Evolutionary conservation across 2,329 filamentous ascomycete species (phyloP).

Genomic region (Podosphaera fusca): DNA sequence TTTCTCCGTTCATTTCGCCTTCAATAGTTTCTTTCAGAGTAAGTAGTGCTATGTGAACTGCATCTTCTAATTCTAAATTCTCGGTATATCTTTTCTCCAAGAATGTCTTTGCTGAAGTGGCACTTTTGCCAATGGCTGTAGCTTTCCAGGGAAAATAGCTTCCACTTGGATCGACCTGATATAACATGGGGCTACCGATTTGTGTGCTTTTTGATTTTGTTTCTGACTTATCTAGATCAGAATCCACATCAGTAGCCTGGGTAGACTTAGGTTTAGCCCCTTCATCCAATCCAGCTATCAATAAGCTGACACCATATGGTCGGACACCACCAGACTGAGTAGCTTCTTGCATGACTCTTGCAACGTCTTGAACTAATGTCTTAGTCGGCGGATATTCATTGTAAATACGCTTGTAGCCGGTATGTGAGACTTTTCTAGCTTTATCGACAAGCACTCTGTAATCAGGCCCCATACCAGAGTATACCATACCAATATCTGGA

Average conservation of each 20-base stretch:
- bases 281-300: slow-evolving; percentile 96
- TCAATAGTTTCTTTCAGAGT: slow-evolving; percentile 98
- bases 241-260: slow-evolving; percentile 30
- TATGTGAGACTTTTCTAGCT: slow-evolving; percentile 94
- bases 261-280: slow-evolving; percentile 72
- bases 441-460: slow-evolving; percentile 95
- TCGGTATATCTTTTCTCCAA: slow-evolving; percentile 98
- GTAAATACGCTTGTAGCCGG: slow-evolving; percentile 98
- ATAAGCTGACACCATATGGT: slow-evolving; percentile 84
- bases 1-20: slow-evolving; percentile 97
- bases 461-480: slow-evolving; percentile 96
- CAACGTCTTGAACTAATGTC: slow-evolving; percentile 97
- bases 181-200: slow-evolving; percentile 90
- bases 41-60: slow-evolving; percentile 89
- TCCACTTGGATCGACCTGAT: slow-evolving; percentile 96
- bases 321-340: slow-evolving; percentile 94
- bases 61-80: slow-evolving; percentile 88
- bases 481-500: slow-evolving; percentile 98
- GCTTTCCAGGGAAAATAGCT: slow-evolving; percentile 99
- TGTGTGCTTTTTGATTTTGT: slow-evolving; percentile 88
- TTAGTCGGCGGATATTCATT: slow-evolving; percentile 99
- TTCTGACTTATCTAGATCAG: slow-evolving; percentile 47
- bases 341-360: slow-evolving; percentile 93
- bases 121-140: slow-evolving; percentile 95
- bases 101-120: slow-evolving; percentile 95